These are phyloP conservation scores for Dendrobium catenatum DNA, from an alignment of 106 monocot genomes.

Conservation along the genomic window DNA sequence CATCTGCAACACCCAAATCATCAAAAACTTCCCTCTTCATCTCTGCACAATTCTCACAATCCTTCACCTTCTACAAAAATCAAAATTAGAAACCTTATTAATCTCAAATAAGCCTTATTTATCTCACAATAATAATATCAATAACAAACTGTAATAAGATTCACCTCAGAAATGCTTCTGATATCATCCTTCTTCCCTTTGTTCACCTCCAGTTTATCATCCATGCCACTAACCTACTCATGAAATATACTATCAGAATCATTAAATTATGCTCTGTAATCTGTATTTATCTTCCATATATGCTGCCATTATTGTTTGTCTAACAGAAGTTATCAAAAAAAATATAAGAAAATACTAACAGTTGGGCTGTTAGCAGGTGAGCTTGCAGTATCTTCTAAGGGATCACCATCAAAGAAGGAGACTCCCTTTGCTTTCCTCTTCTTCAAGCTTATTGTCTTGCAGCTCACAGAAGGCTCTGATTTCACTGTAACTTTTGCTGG, in stretches of 20 bases:
- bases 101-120: no score
- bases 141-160: not conserved
- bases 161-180: slow-evolving; percentile 8
- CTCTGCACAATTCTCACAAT: slow-evolving; percentile 13
- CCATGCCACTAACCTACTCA: slow-evolving; percentile 21
- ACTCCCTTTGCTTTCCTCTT: slow-evolving; percentile 13
- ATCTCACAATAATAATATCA: not conserved
- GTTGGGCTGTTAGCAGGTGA: slow-evolving; percentile 27
- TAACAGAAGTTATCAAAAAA: no score
- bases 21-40: no score
- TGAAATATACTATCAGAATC: not conserved
- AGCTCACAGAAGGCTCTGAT: not conserved
- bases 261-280: no score
- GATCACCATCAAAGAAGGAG: slow-evolving; percentile 14
- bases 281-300: no score
- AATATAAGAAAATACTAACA: not conserved
- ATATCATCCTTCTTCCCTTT: slow-evolving; percentile 15
- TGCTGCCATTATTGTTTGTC: no score
- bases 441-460: slow-evolving; percentile 21
- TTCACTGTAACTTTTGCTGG: not conserved
- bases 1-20: no score
- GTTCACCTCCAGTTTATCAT: not conserved
- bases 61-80: slow-evolving; percentile 13
- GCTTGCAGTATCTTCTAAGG: slow-evolving; percentile 43
- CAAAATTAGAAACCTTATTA: no score